Conservation (phyloP, 1,139 yeast species). For the Geotrichum australiense region DNA sequence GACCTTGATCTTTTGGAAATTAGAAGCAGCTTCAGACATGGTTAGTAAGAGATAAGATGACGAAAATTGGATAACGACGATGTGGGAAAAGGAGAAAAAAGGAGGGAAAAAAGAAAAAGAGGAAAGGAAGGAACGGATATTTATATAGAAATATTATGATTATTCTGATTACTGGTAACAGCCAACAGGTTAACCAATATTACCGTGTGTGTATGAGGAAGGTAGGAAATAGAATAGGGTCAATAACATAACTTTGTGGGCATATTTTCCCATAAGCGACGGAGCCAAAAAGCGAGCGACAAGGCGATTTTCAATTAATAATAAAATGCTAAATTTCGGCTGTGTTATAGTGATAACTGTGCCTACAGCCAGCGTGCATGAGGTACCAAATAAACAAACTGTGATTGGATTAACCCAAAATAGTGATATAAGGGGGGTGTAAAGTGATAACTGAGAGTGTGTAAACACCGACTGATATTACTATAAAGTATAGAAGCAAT, state of each 20-base stretch:
- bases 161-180: not conserved
- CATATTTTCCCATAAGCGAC: not conserved
- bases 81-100: slow-evolving; percentile 7
- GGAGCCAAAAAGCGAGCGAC: not conserved
- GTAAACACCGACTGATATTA: no score
- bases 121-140: not conserved
- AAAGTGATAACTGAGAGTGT: no score
- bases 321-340: no score
- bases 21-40: slow-evolving; percentile 20
- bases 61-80: not conserved
- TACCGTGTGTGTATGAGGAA: not conserved
- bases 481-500: no score
- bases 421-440: no score
- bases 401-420: no score
- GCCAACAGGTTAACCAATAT: no score
- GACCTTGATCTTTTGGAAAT: slow-evolving; percentile 58
- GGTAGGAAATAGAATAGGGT: not conserved
- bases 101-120: slow-evolving; percentile 14
- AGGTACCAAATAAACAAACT: no score
- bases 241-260: not conserved
- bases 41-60: slow-evolving; percentile 3
- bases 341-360: no score
- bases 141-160: not conserved
- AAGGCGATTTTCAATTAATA: no score
- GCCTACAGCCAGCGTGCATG: no score